These are phyloP conservation scores for Nothophoma quercina DNA, from an alignment of 2,329 filamentous ascomycete species.

Conservation along the genomic window DNA sequence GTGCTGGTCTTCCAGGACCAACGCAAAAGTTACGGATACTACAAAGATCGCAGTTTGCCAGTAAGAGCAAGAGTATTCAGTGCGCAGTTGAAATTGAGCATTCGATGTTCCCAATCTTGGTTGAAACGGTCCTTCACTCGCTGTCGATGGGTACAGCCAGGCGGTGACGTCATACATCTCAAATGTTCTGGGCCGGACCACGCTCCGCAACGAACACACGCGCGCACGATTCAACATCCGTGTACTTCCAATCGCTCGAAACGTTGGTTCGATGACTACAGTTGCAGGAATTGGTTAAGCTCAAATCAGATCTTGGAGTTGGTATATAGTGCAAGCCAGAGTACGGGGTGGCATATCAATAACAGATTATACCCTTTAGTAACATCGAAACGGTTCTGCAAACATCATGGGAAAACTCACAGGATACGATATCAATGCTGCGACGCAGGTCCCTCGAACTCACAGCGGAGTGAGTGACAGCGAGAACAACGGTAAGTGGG, in stretches of 20 bases:
- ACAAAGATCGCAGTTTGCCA: too few species aligned
- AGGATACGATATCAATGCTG: constrained; percentile 12
- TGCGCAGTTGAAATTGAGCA: too few species aligned
- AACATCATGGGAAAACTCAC: constrained; percentile 12
- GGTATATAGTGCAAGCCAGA: background rate
- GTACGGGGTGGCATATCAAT: too few species aligned
- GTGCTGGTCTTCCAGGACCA: too few species aligned
- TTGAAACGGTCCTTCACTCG: constrained; percentile 9
- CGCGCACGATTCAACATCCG: background rate
- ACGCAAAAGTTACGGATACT: background rate
- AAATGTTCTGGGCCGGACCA: background rate
- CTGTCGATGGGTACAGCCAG: constrained; percentile 1
- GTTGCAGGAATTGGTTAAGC: constrained; percentile 1
- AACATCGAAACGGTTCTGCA: too few species aligned
- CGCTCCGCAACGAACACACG: constrained; percentile 1
- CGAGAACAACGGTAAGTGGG: constrained; percentile 14
- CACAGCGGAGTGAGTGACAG: constrained; percentile 15
- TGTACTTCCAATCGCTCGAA: background rate
- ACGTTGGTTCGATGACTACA: constrained; percentile 16
- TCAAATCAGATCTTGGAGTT: background rate
- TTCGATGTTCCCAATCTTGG: too few species aligned
- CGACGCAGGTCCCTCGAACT: constrained; percentile 10
- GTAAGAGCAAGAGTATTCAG: background rate
- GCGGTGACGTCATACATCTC: constrained; percentile 14
- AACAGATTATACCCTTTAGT: too few species aligned